Evolutionary conservation across 768 basidiomycete genomes (phyloP).

Genomic region (Boletus rex-veris): DNA sequence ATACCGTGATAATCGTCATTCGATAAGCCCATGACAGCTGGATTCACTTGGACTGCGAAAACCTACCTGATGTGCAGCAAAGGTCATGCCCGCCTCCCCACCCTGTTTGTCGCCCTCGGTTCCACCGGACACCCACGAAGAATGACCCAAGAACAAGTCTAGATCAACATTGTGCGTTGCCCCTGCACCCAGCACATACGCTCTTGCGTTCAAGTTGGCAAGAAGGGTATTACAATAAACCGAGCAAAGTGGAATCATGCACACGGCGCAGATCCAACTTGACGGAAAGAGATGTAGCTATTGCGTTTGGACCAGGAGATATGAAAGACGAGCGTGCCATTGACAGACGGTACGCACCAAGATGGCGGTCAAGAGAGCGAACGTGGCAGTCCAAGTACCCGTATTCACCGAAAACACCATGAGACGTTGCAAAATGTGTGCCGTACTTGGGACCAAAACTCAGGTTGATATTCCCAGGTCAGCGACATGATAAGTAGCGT

Average conservation of each 20-base stretch:
- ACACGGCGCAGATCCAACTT: neutral
- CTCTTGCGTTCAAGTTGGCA: slow-evolving; percentile 9
- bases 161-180: neutral
- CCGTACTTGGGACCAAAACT: neutral
- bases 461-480: neutral
- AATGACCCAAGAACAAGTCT: neutral
- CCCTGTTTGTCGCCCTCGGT: too few relatives aligned
- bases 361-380: neutral
- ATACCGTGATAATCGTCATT: too few relatives aligned
- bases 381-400: neutral
- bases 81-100: too few relatives aligned
- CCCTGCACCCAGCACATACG: neutral
- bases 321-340: neutral
- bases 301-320: neutral
- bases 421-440: slow-evolving; percentile 4
- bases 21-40: too few relatives aligned
- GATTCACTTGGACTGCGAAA: too few relatives aligned
- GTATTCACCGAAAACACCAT: neutral
- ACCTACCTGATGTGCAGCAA: too few relatives aligned
- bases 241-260: slow-evolving; percentile 7
- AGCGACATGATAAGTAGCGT: too few relatives aligned
- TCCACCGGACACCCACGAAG: too few relatives aligned
- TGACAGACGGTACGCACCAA: neutral
- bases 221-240: slow-evolving; percentile 12
- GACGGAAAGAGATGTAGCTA: neutral